These are phyloP conservation scores for Diaporthe nobilis DNA, from an alignment of 2,329 filamentous ascomycete species.

Conservation along the genomic window DNA sequence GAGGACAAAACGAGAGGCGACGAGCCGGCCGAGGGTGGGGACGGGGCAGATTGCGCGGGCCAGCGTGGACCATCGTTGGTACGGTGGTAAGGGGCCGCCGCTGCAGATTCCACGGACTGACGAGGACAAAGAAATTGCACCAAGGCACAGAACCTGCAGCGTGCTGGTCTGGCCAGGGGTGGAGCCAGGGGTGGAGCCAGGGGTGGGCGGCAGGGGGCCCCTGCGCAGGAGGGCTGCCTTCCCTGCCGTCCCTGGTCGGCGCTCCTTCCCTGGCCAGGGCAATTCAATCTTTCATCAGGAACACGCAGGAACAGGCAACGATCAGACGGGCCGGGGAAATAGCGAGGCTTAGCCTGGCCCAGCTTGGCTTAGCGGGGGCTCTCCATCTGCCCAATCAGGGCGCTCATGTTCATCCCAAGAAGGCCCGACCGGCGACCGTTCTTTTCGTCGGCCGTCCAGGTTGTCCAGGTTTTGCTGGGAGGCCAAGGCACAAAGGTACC, in stretches of 20 bases:
- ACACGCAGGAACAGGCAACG: slow-evolving; percentile 28
- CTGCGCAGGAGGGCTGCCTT: not conserved
- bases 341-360: slow-evolving; percentile 11
- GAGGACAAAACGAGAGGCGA: slow-evolving; percentile 16
- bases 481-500: not conserved
- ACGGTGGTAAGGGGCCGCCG: not conserved
- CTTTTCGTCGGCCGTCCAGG: not conserved
- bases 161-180: slow-evolving; percentile 2
- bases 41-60: slow-evolving; percentile 20
- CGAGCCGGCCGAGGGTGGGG: slow-evolving; percentile 12
- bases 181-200: slow-evolving; percentile 1
- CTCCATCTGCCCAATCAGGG: slow-evolving; percentile 1
- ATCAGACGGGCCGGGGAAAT: slow-evolving; percentile 26
- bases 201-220: slow-evolving; percentile 2
- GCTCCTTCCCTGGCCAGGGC: not conserved
- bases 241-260: not conserved
- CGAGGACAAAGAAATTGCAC: slow-evolving; percentile 20
- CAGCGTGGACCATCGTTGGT: not conserved
- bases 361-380: not conserved
- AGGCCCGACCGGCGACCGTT: slow-evolving; percentile 27
- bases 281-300: slow-evolving; percentile 27
- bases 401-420: slow-evolving; percentile 18
- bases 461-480: not conserved
- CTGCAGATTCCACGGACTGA: not conserved
- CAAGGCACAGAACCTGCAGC: slow-evolving; percentile 27